Conservation (phyloP, 495 filamentous ascomycete genomes). For the Penicillium verhagenii region DNA sequence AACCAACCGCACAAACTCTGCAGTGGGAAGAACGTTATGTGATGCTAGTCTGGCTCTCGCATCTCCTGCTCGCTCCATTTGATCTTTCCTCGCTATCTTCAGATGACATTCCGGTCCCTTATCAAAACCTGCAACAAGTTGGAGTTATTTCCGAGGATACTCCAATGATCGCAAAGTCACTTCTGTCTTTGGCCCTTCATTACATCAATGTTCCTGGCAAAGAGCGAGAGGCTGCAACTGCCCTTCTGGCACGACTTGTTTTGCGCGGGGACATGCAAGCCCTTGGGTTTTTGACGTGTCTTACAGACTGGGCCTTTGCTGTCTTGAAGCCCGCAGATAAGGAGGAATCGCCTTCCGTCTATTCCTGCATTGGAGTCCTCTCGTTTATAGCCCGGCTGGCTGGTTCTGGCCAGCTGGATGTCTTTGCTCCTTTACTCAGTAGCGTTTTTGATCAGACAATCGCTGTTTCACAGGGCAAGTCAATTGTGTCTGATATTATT, state of each 20-base stretch:
- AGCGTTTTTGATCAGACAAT: slow-evolving; percentile 52
- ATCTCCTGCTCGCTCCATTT: slow-evolving; percentile 89
- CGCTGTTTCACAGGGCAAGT: slow-evolving; percentile 34
- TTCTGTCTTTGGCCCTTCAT: slow-evolving; percentile 66
- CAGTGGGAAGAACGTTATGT: slow-evolving; percentile 88
- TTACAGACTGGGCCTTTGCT: slow-evolving; percentile 67
- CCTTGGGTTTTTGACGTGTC: slow-evolving; percentile 61
- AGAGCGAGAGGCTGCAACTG: slow-evolving; percentile 80
- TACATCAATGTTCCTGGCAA: slow-evolving; percentile 76
- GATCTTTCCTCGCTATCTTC: slow-evolving; percentile 84
- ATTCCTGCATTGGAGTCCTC: slow-evolving; percentile 69
- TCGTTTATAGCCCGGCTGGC: slow-evolving; percentile 75
- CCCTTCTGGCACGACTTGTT: slow-evolving; percentile 76
- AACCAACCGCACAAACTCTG: slow-evolving; percentile 32
- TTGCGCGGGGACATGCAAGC: slow-evolving; percentile 84
- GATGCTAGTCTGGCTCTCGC: slow-evolving; percentile 88
- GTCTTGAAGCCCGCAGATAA: slow-evolving; percentile 44
- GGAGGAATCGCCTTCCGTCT: slow-evolving; percentile 42
- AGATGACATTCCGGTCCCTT: slow-evolving; percentile 37
- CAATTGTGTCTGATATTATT: slow-evolving; percentile 46
- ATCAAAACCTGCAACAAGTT: slow-evolving; percentile 24
- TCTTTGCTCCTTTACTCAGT: slow-evolving; percentile 50
- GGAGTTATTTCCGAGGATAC: slow-evolving; percentile 38
- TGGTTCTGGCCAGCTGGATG: slow-evolving; percentile 51
- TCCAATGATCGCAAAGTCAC: slow-evolving; percentile 67